A percentile compares a stretch with the other conserved stretches of the same genome.
Conservation (phyloP, 352 stramenopile species). For the Phytophthora foliorum region DNA sequence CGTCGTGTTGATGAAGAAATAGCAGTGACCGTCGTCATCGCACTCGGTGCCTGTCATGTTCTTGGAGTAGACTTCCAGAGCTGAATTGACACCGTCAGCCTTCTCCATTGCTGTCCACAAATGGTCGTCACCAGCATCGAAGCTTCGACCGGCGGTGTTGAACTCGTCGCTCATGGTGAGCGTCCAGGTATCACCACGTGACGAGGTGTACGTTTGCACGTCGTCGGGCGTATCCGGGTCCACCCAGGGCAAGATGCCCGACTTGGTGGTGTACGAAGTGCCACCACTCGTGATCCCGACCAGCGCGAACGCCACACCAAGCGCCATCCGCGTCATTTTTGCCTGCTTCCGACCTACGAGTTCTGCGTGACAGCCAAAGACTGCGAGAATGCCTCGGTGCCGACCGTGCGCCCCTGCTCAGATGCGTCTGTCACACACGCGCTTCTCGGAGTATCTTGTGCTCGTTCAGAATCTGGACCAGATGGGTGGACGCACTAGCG, state of each 20-base stretch:
- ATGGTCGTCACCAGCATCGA: conserved; percentile 93
- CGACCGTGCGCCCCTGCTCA: neutral
- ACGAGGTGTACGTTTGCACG: conserved; percentile 53
- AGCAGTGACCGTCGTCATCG: conserved; percentile 63
- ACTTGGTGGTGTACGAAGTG: conserved; percentile 55
- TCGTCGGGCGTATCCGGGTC: conserved; percentile 59
- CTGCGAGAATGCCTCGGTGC: neutral
- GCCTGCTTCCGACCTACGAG: neutral
- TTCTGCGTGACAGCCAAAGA: neutral
- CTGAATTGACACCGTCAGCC: conserved; percentile 77
- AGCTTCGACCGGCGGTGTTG: conserved; percentile 75
- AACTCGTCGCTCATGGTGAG: conserved; percentile 87
- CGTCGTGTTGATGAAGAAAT: conserved; percentile 69
- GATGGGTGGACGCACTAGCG: neutral
- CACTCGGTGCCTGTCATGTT: conserved; percentile 87
- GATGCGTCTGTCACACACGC: neutral
- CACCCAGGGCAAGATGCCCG: conserved; percentile 70
- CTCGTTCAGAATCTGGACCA: too few relatives aligned
- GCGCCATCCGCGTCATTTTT: neutral
- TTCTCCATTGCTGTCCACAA: conserved; percentile 92
- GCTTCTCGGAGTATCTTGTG: neutral
- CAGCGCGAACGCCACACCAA: neutral
- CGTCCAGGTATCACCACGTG: conserved; percentile 63
- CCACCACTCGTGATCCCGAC: neutral
- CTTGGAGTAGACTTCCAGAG: conserved; percentile 73